phyloP scores from a whole-genome alignment of 140 eudicot species.

The Ambrosia hybrid region DNA sequence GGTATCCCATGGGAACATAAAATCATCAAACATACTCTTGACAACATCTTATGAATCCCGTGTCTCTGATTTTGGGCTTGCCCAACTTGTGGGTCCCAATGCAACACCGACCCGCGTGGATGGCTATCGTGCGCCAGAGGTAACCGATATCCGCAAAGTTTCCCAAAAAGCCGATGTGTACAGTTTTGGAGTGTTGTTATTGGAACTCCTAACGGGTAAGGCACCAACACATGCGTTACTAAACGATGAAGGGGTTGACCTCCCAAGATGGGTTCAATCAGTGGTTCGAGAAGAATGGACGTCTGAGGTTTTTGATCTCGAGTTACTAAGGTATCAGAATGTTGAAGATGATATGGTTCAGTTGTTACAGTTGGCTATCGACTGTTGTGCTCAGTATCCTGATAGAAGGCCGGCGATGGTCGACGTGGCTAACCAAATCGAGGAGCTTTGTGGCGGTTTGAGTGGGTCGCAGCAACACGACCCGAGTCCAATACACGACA shows the following conservation, averaged over 20 bases:
- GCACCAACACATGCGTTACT: slow-evolving; percentile 70
- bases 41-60: slow-evolving; percentile 70
- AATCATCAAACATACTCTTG: slow-evolving; percentile 74
- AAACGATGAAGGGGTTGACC: slow-evolving; percentile 85
- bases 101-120: slow-evolving; percentile 64
- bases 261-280: slow-evolving; percentile 88
- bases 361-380: slow-evolving; percentile 73
- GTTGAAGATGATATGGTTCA: slow-evolving; percentile 93
- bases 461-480: slow-evolving; percentile 24
- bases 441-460: slow-evolving; percentile 58
- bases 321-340: slow-evolving; percentile 69
- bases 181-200: slow-evolving; percentile 70
- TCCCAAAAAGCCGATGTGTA: slow-evolving; percentile 86
- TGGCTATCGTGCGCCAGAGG: slow-evolving; percentile 89
- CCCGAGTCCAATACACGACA: slow-evolving; percentile 32
- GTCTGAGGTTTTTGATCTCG: slow-evolving; percentile 77
- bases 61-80: slow-evolving; percentile 77
- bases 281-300: slow-evolving; percentile 88
- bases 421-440: slow-evolving; percentile 51
- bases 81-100: slow-evolving; percentile 68
- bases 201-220: slow-evolving; percentile 76
- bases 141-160: slow-evolving; percentile 63
- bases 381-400: slow-evolving; percentile 73
- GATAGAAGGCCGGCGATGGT: slow-evolving; percentile 71
- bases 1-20: slow-evolving; percentile 76